Base-by-base conservation (phyloP, 352 stramenopile species). In the Blastocystis sp. region DNA sequence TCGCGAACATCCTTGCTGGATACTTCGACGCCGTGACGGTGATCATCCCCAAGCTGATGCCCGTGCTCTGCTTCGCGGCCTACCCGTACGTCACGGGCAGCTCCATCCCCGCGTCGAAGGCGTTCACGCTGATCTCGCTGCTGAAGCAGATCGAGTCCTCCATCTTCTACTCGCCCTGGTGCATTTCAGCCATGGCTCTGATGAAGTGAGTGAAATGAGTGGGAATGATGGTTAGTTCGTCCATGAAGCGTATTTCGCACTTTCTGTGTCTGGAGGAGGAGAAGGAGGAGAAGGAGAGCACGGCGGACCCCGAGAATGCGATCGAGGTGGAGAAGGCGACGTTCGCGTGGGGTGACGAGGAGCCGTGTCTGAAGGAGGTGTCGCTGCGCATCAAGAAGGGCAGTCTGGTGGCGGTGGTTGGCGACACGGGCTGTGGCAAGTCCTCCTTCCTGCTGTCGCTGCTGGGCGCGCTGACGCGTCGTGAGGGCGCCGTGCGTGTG, bases 261-360 rank as follows among this genome's bases (percentile, higher is more conserved):
- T 98, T 96, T 88, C 92, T 98, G 45, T 91, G 95, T 4, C 89
- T 97, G 48, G 90, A 92, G 42, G 92, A 95, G 84, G 80, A 94
- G 70, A 81, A 82, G 2, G 77, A 82, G 3, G 92, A 93, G 38
- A 34, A 34, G 28, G 28, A 34, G 28, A 34, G 28, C 28, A 34
- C 28, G 28, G 28, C 28, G 28, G 28, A 34, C 28, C 28, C 28
- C 28, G 28, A 34, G 28, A 34, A 34, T 34, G 28, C 28, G 28
- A 34, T 34, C 28, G 28, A 34, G 28, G 28, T 34, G 28, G 28
- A 34, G 28, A 34, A 34, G 28, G 28, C 28, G 28, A 34, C 28
- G 28, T 34, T 34, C 28, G 28, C 28, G 28, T 34, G 28, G 28
- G 28, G 28, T 0, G 28, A 34, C 28, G 28, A 34, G 28, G 28